Evolutionary conservation across 306 rosid genomes (phyloP).

Genomic region (Cicer yamashitae): DNA sequence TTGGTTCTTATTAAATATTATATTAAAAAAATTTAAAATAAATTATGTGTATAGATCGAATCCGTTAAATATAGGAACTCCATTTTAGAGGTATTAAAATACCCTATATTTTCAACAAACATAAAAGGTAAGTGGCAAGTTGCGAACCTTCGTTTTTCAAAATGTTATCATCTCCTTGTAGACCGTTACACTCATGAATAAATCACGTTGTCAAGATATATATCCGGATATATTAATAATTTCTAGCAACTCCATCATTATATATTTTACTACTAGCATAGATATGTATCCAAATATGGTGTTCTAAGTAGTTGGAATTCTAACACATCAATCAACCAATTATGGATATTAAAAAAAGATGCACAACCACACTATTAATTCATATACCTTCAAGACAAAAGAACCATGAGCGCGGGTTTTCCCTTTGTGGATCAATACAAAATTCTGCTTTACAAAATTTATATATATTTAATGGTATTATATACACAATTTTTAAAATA

Average conservation of each 20-base stretch:
- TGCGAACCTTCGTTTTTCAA: constrained; percentile 47
- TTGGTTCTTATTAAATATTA: no score
- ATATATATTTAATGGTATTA: no score
- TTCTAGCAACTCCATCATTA: constrained; percentile 10
- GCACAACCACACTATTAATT: constrained; percentile 29
- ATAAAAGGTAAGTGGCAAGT: constrained; percentile 20
- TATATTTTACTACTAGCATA: not conserved
- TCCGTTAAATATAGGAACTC: no score
- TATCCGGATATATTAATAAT: not conserved
- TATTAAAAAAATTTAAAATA: no score
- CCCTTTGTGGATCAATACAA: not conserved
- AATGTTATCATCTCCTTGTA: constrained; percentile 18
- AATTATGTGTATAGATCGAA: not conserved
- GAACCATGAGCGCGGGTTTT: constrained; percentile 37
- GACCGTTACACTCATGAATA: constrained; percentile 39
- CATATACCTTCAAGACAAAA: constrained; percentile 40
- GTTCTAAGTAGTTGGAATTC: constrained; percentile 31
- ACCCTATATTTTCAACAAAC: no score
- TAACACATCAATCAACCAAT: constrained; percentile 33
- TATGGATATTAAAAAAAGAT: constrained; percentile 16
- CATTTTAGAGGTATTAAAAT: no score
- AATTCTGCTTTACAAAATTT: no score
- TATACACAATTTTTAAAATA: no score
- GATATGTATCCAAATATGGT: constrained; percentile 11
- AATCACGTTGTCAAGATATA: constrained; percentile 40